These are phyloP conservation scores for Geranomyces variabilis DNA, from an alignment of 192 early-diverging fungal species.

Conservation along the genomic window DNA sequence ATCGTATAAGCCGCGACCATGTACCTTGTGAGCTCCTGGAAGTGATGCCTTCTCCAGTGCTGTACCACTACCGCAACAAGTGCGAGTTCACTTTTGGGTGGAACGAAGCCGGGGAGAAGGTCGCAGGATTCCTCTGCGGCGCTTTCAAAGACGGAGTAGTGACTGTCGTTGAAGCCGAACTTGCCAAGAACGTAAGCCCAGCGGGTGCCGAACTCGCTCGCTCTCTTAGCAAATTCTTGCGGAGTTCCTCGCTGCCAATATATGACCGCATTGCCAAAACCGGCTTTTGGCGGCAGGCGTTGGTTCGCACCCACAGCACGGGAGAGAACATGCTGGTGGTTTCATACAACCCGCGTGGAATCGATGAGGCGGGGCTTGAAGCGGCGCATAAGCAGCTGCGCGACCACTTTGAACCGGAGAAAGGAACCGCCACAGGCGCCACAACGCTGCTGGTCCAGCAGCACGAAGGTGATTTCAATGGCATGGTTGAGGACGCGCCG, in stretches of 20 bases:
- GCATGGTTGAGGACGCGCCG: slow-evolving; percentile 54
- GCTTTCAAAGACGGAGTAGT: slow-evolving; percentile 64
- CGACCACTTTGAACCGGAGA: slow-evolving; percentile 22
- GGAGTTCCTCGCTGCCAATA: slow-evolving; percentile 29
- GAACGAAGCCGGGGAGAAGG: slow-evolving; percentile 53
- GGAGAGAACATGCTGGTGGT: slow-evolving; percentile 69
- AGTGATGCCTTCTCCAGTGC: slow-evolving; percentile 57
- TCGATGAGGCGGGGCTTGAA: slow-evolving; percentile 40
- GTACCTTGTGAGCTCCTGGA: slow-evolving; percentile 35
- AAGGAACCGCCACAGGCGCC: slow-evolving; percentile 29
- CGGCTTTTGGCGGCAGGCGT: slow-evolving; percentile 69
- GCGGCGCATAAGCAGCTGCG: slow-evolving; percentile 35
- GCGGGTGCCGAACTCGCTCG: slow-evolving; percentile 55
- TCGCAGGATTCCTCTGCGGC: slow-evolving; percentile 73
- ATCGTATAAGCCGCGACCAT: slow-evolving; percentile 13
- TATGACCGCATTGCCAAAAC: slow-evolving; percentile 51
- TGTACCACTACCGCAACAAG: slow-evolving; percentile 71
- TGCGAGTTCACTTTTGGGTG: slow-evolving; percentile 76
- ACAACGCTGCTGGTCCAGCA: slow-evolving; percentile 60
- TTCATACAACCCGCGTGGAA: slow-evolving; percentile 57
- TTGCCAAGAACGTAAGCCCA: slow-evolving; percentile 45
- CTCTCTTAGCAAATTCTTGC: slow-evolving; percentile 45
- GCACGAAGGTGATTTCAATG: slow-evolving; percentile 55
- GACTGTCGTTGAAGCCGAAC: slow-evolving; percentile 47
- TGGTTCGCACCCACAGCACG: slow-evolving; percentile 63